Base-by-base conservation (phyloP, 495 filamentous ascomycete species). In the Penicillium cinerascens region DNA sequence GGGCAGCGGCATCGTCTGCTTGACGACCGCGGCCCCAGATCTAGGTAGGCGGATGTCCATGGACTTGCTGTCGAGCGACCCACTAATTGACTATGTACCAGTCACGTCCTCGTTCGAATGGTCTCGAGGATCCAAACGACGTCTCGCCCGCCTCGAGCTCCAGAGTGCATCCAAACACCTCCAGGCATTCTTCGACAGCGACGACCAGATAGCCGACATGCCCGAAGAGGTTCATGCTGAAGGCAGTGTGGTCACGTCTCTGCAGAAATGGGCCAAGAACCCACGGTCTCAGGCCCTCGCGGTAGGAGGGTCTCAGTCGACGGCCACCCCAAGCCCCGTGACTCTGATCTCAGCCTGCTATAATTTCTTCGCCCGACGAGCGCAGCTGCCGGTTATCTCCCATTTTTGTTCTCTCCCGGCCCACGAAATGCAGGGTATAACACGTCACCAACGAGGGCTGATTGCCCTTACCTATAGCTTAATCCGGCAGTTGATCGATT, bases 401-500 rank as follows among this genome's bases (percentile, higher is more conserved):
- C 74, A 74, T 43, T 76, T 77, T 48, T 79, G 73, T 42, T 53
- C 62, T 35, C 62, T 74, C 2, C 66, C 69, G 6, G 49, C 49
- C 7, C 44, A 62, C 20, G 54, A 54, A n/a, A 51, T 49, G 1
- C 44, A 55, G 35, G 68, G 60, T 16, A 58, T 65, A 52, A 71
- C 63, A 1, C 39, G 55, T 3, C 70, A 67, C 29, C 60, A 70
- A 44, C 63, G 66, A 35, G 71, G 70, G 1, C 63, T 79, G 2
- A 66, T 79, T 11, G 66, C 70, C 6, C 65, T 79, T 25, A 68
- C 69, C 1, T 78, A 79, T 49, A 75, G 74, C 44, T 47, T 78
- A n/a, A 76, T 78, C 17, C 70, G 74, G n/a, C 75, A 78, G 48
- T 54, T 78, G 50, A 69, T 78, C 29, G 72, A 78, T 48, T 64